These are phyloP conservation scores for Ambrosia artemisiifolia DNA, from an alignment of 129 eudicot genomes.

Conservation along the genomic window DNA sequence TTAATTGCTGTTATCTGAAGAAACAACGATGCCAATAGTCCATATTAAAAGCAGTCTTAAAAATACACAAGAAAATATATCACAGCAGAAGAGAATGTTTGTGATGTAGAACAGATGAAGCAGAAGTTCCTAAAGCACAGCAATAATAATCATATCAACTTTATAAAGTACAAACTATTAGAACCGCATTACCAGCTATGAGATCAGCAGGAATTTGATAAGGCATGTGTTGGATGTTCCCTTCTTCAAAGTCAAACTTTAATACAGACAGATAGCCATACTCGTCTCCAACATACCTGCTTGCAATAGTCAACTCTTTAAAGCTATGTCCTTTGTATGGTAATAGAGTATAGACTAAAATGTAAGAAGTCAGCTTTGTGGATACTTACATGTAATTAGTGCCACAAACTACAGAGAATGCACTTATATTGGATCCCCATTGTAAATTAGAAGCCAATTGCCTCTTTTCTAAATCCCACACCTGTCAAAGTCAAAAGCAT, in stretches of 20 bases:
- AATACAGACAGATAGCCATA: conserved; percentile 74
- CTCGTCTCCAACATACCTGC: conserved; percentile 91
- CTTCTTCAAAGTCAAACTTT: conserved; percentile 64
- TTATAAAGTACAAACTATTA: conserved; percentile 18
- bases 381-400: conserved; percentile 69
- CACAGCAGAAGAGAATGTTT: not conserved
- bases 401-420: conserved; percentile 63
- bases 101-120: conserved; percentile 2
- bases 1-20: not conserved
- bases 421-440: conserved; percentile 91
- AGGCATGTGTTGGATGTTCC: conserved; percentile 53
- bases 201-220: conserved; percentile 73
- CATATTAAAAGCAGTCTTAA: not conserved
- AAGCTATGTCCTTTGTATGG: conserved; percentile 5
- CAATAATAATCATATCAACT: conserved; percentile 11
- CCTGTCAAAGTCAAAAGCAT: conserved; percentile 48
- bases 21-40: conserved; percentile 1
- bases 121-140: conserved; percentile 11
- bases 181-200: conserved; percentile 63
- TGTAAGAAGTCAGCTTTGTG: not conserved
- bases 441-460: conserved; percentile 51
- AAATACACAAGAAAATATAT: conserved; percentile 9
- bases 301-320: conserved; percentile 9
- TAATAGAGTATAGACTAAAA: not conserved
- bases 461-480: conserved; percentile 85